Base-by-base conservation (phyloP, 2,329 filamentous ascomycete genomes). In the Chrysosporium queenslandicum region DNA sequence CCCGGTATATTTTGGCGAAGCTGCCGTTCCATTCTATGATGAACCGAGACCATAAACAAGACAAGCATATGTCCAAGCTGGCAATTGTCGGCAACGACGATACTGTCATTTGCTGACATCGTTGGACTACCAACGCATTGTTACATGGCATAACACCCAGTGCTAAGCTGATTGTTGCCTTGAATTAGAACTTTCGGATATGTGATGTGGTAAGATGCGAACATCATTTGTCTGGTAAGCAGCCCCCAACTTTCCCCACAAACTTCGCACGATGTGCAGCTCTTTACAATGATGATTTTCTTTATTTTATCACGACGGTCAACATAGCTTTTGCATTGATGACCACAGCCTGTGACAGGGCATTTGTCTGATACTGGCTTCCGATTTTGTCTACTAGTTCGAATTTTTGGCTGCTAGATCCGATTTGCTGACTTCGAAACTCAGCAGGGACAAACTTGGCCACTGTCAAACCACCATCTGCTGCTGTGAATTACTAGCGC, bases 31-130 rank as follows among this genome's bases (percentile, higher is more conserved):
- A 4, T 29, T 71, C 62, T 64, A 81, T 92, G 87, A 92, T 92
- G 87, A 92, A 78, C 70, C 77, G 71, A 88, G 84, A 80, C 77
- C 75, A 77, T 79, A 76, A 71, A 73, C 29, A 84, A 81, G 87
- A 94, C 88, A 94, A 94, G 87, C 87, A 94, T 94, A 94, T 94
- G 87, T 94, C 88, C 78, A 83, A 94, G 88, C 81, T 59, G 60
- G 62, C 63, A 63, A 64, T 56, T 59, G 64, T 63, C 62, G 64
- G 63, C 64, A 53, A 71, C 73, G 76, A 78, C 73, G 76, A 78
- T 60, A 74, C 66, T 67, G 70, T 77, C 74, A 68, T 64, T 68
- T 63, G 68, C 74, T 75, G 71, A 73, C 67, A 23, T 25, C 1
- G 32, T 40, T 25, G 18, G n/a, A 21, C 18, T 25, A 46, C 34